phyloP scores from a whole-genome alignment of 179 eudicot genomes.

The Beta corolliflora region DNA sequence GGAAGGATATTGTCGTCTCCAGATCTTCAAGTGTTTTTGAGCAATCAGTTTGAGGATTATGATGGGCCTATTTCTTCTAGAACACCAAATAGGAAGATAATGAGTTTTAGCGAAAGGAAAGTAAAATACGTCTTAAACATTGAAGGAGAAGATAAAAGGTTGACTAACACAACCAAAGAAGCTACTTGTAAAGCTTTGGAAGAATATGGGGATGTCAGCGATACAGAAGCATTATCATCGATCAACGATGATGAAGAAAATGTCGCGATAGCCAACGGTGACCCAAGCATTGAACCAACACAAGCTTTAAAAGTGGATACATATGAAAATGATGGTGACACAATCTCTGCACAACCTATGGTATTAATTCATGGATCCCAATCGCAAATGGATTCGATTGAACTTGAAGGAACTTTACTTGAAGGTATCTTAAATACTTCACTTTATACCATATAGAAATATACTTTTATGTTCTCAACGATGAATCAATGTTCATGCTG shows the following conservation, averaged over 20 bases:
- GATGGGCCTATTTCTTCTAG: constrained; percentile 8
- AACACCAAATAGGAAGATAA: constrained; percentile 17
- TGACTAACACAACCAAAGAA: constrained; percentile 11
- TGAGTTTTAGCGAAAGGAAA: constrained; percentile 31
- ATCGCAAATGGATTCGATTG: constrained; percentile 2
- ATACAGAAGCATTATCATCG: not conserved
- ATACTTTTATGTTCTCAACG: not conserved
- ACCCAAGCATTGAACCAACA: not conserved
- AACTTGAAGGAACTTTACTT: not conserved
- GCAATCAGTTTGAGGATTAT: constrained; percentile 28
- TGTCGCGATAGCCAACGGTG: not conserved
- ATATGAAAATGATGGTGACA: not conserved
- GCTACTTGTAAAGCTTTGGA: constrained; percentile 11
- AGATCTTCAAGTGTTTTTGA: constrained; percentile 44
- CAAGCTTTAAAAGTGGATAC: not conserved
- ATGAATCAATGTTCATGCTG: too few species aligned
- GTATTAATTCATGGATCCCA: constrained; percentile 3
- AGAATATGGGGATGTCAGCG: not conserved
- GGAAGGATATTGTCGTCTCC: constrained; percentile 76
- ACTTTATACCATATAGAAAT: not conserved
- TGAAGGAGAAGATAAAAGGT: constrained; percentile 19
- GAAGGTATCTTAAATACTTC: constrained; percentile 32
- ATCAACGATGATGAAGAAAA: not conserved
- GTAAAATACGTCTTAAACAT: not conserved
- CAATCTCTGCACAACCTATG: not conserved